These are phyloP conservation scores for Rhizopus sp. DNA, from an alignment of 371 early-diverging fungal genomes.

Conservation along the genomic window DNA sequence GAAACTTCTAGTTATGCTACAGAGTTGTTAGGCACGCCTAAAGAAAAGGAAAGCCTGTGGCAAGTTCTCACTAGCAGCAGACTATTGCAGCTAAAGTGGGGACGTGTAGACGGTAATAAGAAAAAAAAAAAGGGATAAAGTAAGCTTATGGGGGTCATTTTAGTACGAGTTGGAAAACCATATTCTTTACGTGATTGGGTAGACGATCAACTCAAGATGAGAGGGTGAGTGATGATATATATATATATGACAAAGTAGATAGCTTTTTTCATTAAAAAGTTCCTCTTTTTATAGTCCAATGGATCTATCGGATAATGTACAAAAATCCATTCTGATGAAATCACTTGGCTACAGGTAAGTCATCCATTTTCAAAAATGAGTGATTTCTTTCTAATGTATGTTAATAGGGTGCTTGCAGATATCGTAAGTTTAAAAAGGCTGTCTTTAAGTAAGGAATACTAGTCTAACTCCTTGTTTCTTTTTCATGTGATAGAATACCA, in stretches of 20 bases:
- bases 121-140: neutral
- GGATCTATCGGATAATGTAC: conserved; percentile 27
- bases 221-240: conserved; percentile 40
- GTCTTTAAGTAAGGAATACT: neutral
- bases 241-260: neutral
- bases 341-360: conserved; percentile 59
- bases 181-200: conserved; percentile 74
- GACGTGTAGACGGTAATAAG: conserved; percentile 63
- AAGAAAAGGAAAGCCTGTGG: conserved; percentile 81
- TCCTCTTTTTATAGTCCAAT: conserved; percentile 24
- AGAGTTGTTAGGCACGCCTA: conserved; percentile 83
- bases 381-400: conserved; percentile 1
- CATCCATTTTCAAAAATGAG: neutral
- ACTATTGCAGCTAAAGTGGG: conserved; percentile 75
- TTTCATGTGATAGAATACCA: conserved; percentile 45
- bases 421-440: conserved; percentile 51
- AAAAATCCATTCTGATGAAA: conserved; percentile 50
- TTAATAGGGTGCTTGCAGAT: conserved; percentile 65
- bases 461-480: neutral
- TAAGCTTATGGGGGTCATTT: conserved; percentile 15
- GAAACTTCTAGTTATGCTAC: conserved; percentile 75
- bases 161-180: conserved; percentile 79
- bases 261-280: neutral
- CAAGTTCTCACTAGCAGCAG: conserved; percentile 58
- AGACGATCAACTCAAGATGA: conserved; percentile 52